phyloP scores from a whole-genome alignment of 2,329 filamentous ascomycete genomes.

The Ceratocystis ficicola region DNA sequence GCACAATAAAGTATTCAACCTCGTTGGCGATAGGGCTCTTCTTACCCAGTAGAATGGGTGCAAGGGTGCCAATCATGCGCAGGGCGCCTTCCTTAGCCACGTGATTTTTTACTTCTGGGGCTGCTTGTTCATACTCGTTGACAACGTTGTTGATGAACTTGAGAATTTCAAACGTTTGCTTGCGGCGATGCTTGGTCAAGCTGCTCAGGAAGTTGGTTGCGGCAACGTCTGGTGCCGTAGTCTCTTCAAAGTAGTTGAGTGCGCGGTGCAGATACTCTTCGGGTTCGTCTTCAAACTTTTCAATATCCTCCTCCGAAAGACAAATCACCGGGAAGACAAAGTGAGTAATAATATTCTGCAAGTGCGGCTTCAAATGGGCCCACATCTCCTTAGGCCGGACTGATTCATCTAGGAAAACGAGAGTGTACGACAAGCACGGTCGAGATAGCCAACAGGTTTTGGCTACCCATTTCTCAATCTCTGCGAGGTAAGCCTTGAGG shows the following conservation, averaged over 20 bases:
- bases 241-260: slow-evolving; percentile 95
- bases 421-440: slow-evolving; percentile 80
- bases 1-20: slow-evolving; percentile 96
- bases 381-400: slow-evolving; percentile 97
- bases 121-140: slow-evolving; percentile 74
- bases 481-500: slow-evolving; percentile 80
- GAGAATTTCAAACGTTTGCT: slow-evolving; percentile 89
- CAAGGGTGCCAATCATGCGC: slow-evolving; percentile 91
- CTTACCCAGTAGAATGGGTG: slow-evolving; percentile 88
- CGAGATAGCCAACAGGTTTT: slow-evolving; percentile 93
- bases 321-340: slow-evolving; percentile 93
- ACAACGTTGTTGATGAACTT: slow-evolving; percentile 93
- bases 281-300: slow-evolving; percentile 87
- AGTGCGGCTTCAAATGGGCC: slow-evolving; percentile 82
- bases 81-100: slow-evolving; percentile 92
- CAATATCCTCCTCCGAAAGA: slow-evolving; percentile 79
- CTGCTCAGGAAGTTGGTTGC: slow-evolving; percentile 95
- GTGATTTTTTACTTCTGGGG: slow-evolving; percentile 83
- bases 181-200: slow-evolving; percentile 83
- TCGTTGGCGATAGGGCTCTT: slow-evolving; percentile 97
- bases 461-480: slow-evolving; percentile 95
- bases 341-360: slow-evolving; percentile 85
- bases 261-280: slow-evolving; percentile 96
- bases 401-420: slow-evolving; percentile 93
- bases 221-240: slow-evolving; percentile 85